Evolutionary conservation across 805 yeast genomes (phyloP), one percentile per base, ranked within the genome.

Genomic region (Blastobotrys terrestris): DNA sequence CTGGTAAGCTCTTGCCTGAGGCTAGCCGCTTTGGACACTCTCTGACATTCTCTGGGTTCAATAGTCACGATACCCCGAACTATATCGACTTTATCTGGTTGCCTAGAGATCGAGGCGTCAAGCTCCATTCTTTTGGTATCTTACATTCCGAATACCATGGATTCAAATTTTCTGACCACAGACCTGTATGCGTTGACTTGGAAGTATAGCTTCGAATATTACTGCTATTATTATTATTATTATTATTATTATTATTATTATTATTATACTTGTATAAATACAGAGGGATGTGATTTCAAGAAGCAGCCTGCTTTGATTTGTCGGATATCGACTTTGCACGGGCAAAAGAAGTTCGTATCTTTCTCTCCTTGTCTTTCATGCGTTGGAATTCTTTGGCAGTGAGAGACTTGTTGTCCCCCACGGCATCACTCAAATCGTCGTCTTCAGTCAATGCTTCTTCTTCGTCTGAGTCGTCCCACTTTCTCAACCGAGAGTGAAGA

Each of bases 381-480:
- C 31, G 20, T 26, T 46, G 26, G 18, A 49, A 15, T 16, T 52
- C 56, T 7, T 51, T 50, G 22, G 26, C 21, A 7, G 61, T 44
- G 15, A 54, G 20, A 6, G n/a, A 45, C 7, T 48, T 50, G 20
- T 39, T 49, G 21, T 51, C 54, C 31, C 49, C 44, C 5, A 52
- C 52, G 39, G 55, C 55, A n/a, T 47, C 54, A 15, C 45, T 52
- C 13, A 49, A 49, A 13, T 18, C 57, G 15, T 61, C 58, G 1
- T 53, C 56, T 11, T 26, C 35, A 11, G 35, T 26, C 35, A 26
- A 11, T 5, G 35, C 35, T 20, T 66, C 70, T 20, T 66, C 70
- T 31, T 50, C 52, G 18, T 60, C 59, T n/a, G 45, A 40, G 57
- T 80, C 87, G 50, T 79, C 81, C 96, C 96, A 89, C 22, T 85